Percentiles rank a stretch among this genome's conserved stretches.
phyloP scores from a whole-genome alignment of 2,329 filamentous ascomycete species.

The Fonsecaea multimorphosa region DNA sequence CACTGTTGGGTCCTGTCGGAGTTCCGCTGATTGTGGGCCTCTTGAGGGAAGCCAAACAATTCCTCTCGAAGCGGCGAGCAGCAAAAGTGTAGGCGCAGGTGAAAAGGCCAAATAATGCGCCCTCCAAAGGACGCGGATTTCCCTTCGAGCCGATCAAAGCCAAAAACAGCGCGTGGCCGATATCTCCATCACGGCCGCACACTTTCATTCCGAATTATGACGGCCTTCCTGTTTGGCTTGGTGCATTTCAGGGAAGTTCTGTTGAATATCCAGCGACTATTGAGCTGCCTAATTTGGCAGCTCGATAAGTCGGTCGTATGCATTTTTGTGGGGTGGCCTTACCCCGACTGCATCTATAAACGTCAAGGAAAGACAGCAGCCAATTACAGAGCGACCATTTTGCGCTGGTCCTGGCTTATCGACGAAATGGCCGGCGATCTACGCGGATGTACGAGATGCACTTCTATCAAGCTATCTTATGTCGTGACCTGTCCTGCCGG shows the following conservation, averaged over 20 bases:
- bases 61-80: slow-evolving; percentile 44
- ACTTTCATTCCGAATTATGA: neutral
- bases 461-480: slow-evolving; percentile 2
- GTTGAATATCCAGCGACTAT: neutral
- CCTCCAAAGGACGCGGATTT: neutral
- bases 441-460: neutral
- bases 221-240: neutral
- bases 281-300: slow-evolving; percentile 32
- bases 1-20: slow-evolving; percentile 85
- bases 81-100: slow-evolving; percentile 34
- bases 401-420: slow-evolving; percentile 7
- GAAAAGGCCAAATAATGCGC: neutral
- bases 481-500: neutral
- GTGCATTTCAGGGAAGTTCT: neutral
- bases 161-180: neutral
- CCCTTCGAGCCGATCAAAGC: neutral
- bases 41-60: slow-evolving; percentile 76
- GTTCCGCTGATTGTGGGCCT: slow-evolving; percentile 86
- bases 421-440: slow-evolving; percentile 6
- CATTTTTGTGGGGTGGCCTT: slow-evolving; percentile 16
- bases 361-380: neutral
- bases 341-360: neutral
- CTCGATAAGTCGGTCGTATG: slow-evolving; percentile 25
- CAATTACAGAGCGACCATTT: neutral
- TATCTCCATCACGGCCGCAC: neutral